phyloP scores from a whole-genome alignment of 2,329 filamentous ascomycete genomes.

The Coleophoma cylindrospora region DNA sequence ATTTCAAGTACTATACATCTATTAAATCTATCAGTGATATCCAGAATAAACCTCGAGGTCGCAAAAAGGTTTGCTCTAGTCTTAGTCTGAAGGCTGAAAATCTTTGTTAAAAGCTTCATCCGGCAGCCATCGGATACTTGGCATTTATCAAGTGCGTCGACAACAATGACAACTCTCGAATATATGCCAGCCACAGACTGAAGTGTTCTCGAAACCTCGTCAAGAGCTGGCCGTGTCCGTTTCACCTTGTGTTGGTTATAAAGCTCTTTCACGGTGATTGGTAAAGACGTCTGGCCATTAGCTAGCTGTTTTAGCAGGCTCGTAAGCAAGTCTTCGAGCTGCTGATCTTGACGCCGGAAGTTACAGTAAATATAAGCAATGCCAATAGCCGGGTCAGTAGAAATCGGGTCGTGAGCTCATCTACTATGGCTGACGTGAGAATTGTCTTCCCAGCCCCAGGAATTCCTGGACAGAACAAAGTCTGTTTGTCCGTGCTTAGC shows the following conservation, averaged over 20 bases:
- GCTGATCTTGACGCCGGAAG: neutral
- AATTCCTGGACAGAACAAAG: slow-evolving; percentile 14
- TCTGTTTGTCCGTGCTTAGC: slow-evolving; percentile 8
- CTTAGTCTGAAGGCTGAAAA: neutral
- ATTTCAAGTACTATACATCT: neutral
- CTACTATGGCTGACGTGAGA: neutral
- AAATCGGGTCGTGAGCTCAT: neutral
- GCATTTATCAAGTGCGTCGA: slow-evolving; percentile 17
- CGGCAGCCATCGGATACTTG: neutral
- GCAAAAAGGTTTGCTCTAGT: neutral
- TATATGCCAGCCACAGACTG: neutral
- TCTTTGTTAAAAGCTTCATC: neutral
- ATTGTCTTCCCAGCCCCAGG: neutral
- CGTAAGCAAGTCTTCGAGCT: neutral
- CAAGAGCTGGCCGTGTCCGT: neutral
- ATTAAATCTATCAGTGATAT: neutral
- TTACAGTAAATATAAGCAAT: neutral
- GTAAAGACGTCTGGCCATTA: neutral
- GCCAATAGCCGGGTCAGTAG: neutral
- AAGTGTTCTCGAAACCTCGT: neutral
- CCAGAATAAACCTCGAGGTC: neutral
- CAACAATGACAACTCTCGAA: slow-evolving; percentile 7
- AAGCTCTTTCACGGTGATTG: neutral
- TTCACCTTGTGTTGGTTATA: neutral
- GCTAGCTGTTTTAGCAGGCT: neutral